Evolutionary conservation across 2,329 filamentous ascomycete species (phyloP).

Genomic region (Neofusicoccum sp.): DNA sequence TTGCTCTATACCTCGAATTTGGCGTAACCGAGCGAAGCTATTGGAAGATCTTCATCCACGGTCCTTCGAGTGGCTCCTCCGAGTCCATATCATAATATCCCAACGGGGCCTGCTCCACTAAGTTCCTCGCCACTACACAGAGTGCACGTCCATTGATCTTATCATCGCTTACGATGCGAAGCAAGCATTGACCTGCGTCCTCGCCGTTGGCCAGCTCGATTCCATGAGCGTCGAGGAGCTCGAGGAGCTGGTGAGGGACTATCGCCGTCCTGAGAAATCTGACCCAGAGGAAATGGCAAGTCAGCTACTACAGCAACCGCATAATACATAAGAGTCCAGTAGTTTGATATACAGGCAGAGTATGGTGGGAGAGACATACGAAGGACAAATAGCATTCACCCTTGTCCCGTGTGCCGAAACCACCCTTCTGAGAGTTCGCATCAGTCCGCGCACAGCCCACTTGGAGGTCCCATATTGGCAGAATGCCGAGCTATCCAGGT

Average conservation of each 20-base stretch:
- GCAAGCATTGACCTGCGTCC: neutral
- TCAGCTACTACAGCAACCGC: neutral
- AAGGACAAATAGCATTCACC: constrained; percentile 6
- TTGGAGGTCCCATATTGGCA: neutral
- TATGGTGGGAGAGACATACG: neutral
- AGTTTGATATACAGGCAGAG: neutral
- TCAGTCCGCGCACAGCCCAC: constrained; percentile 5
- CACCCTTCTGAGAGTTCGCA: neutral
- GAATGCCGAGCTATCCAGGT: neutral
- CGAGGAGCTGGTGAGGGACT: neutral
- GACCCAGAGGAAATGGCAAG: neutral
- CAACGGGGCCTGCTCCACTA: neutral
- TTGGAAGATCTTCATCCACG: neutral
- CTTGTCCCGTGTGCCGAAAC: neutral
- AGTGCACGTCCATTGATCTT: constrained; percentile 1
- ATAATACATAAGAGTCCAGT: too few species aligned
- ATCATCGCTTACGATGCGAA: neutral
- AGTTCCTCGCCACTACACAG: neutral
- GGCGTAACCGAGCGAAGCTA: neutral
- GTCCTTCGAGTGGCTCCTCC: neutral
- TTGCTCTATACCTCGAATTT: neutral
- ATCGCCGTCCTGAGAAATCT: constrained; percentile 1
- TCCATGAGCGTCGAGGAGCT: neutral
- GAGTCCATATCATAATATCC: constrained; percentile 5
- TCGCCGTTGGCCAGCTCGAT: neutral